These are phyloP conservation scores for Onygenales sp. DNA, from an alignment of 2,329 filamentous ascomycete genomes.

Conservation along the genomic window DNA sequence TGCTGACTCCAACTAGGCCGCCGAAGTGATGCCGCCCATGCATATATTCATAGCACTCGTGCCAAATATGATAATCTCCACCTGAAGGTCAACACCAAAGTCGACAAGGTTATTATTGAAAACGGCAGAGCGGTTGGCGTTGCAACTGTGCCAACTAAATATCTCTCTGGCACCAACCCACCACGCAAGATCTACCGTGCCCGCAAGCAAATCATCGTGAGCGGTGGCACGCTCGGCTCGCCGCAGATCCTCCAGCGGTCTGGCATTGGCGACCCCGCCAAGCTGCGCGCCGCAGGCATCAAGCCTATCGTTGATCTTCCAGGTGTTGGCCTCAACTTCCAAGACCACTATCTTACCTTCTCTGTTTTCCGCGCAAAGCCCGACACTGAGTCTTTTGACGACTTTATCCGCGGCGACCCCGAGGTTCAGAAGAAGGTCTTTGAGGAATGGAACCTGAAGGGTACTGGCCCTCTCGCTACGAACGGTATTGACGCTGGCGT, in stretches of 20 bases:
- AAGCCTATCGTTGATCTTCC: conserved; percentile 62
- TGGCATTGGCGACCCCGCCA: conserved; percentile 63
- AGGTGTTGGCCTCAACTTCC: conserved; percentile 67
- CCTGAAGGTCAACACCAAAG: conserved; percentile 64
- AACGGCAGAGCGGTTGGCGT: conserved; percentile 63
- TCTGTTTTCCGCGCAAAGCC: conserved; percentile 64
- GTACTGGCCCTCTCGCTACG: conserved; percentile 66
- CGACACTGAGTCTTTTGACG: conserved; percentile 67
- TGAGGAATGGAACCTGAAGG: conserved; percentile 69
- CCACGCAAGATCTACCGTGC: conserved; percentile 54
- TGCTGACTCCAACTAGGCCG: conserved; percentile 40
- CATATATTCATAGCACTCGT: conserved; percentile 67
- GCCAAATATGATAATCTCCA: conserved; percentile 62
- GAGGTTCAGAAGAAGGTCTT: conserved; percentile 64
- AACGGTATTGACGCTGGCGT: conserved; percentile 75
- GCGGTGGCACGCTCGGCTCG: conserved; percentile 62
- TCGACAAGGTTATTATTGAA: conserved; percentile 67
- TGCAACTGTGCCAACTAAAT: conserved; percentile 61
- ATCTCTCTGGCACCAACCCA: conserved; percentile 46
- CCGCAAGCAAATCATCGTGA: conserved; percentile 65
- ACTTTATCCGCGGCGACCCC: conserved; percentile 66
- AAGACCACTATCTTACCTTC: conserved; percentile 67
- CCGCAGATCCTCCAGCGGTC: conserved; percentile 67
- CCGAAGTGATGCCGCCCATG: conserved; percentile 67
- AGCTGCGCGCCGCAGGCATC: conserved; percentile 58